phyloP scores from a whole-genome alignment of 2,329 filamentous ascomycete species.

The Penicillium sp. region DNA sequence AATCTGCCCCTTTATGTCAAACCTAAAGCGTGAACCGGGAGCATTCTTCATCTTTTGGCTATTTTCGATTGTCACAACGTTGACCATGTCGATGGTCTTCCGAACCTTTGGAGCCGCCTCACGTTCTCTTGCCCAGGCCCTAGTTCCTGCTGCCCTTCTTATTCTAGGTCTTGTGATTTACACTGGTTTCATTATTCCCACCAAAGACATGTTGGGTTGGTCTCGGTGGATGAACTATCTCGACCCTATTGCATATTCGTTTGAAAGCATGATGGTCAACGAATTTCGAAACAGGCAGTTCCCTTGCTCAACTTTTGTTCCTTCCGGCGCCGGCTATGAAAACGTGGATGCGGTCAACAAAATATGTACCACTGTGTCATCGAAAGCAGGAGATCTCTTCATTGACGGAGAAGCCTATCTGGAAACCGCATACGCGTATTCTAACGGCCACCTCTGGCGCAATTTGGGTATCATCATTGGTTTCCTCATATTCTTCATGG shows the following conservation, averaged over 20 bases:
- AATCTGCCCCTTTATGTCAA: constrained; percentile 82
- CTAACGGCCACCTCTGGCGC: constrained; percentile 8
- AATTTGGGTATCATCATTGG: constrained; percentile 11
- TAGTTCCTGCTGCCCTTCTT: constrained; percentile 60
- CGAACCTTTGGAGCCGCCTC: constrained; percentile 78
- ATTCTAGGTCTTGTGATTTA: constrained; percentile 52
- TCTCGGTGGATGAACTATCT: constrained; percentile 82
- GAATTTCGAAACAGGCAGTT: background rate
- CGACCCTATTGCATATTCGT: constrained; percentile 76
- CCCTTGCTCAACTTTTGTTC: background rate
- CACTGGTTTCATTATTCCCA: constrained; percentile 53
- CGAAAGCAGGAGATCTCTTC: background rate
- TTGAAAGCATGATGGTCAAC: constrained; percentile 80
- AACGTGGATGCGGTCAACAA: background rate
- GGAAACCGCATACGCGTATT: background rate
- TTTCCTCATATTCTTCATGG: constrained; percentile 5
- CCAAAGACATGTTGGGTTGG: constrained; percentile 73
- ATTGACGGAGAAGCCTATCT: background rate
- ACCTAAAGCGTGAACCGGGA: constrained; percentile 72
- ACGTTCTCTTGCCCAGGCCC: constrained; percentile 64
- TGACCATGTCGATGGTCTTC: constrained; percentile 87
- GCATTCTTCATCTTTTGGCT: constrained; percentile 85
- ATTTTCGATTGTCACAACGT: constrained; percentile 63
- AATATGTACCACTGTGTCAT: background rate
- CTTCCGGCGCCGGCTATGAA: background rate